Conservation (phyloP, 768 basidiomycete genomes). For the Russula virescens region DNA sequence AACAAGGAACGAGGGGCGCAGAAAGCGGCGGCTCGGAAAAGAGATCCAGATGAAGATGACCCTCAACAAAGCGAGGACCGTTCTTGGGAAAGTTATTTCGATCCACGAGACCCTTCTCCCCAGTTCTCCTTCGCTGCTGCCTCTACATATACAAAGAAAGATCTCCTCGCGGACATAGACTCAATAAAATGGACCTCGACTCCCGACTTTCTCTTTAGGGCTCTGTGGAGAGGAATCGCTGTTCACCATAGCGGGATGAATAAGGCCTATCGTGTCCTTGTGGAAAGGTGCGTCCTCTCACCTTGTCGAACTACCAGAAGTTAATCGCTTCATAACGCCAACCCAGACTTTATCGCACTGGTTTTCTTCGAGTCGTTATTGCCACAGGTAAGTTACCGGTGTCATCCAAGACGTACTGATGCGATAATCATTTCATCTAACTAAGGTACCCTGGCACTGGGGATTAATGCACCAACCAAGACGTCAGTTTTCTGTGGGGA, state of each 20-base stretch:
- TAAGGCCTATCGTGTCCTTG: conserved; percentile 48
- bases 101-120: conserved; percentile 50
- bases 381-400: conserved; percentile 44
- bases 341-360: conserved; percentile 51
- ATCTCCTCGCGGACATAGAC: conserved; percentile 45
- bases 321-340: background rate
- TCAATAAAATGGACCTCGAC: conserved; percentile 34
- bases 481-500: conserved; percentile 61
- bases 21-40: conserved; percentile 37
- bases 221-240: conserved; percentile 55
- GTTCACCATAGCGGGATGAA: conserved; percentile 71
- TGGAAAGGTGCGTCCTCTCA: conserved; percentile 44
- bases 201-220: conserved; percentile 41
- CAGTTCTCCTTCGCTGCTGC: conserved; percentile 56
- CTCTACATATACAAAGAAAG: conserved; percentile 39
- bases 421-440: background rate
- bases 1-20: conserved; percentile 43
- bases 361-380: conserved; percentile 59
- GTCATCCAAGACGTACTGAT: background rate
- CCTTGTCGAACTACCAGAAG: background rate
- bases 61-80: conserved; percentile 25
- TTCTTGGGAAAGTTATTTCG: conserved; percentile 49
- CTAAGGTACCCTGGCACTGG: conserved; percentile 60
- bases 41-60: conserved; percentile 29
- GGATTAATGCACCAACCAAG: conserved; percentile 69